Conservation (phyloP, 225 moss, liverwort and hornwort genomes). For the Asterella californica region DNA sequence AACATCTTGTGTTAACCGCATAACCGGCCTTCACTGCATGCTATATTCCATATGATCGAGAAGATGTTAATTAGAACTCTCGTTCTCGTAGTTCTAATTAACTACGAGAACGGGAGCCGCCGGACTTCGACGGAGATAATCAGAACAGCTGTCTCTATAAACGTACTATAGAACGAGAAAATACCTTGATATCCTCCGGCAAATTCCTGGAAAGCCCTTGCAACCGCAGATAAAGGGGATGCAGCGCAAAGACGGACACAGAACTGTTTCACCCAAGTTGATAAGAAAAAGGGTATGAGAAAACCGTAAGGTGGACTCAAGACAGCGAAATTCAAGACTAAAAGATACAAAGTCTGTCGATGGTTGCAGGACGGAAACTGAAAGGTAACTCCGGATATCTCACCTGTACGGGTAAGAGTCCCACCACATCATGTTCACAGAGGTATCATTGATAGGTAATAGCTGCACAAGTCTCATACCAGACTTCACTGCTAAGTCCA, state of each 20-base stretch:
- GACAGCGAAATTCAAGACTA: background rate
- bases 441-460: slow-evolving; percentile 87
- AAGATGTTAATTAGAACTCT: background rate
- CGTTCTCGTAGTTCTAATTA: too few relatives aligned
- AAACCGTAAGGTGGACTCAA: background rate
- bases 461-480: slow-evolving; percentile 85
- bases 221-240: slow-evolving; percentile 82
- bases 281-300: background rate
- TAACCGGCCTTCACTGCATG: background rate
- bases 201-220: slow-evolving; percentile 63
- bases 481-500: slow-evolving; percentile 66
- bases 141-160: background rate
- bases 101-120: too few relatives aligned
- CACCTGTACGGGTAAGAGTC: slow-evolving; percentile 96
- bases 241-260: slow-evolving; percentile 86
- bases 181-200: slow-evolving; percentile 66
- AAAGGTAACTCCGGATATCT: background rate
- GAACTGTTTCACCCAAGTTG: slow-evolving; percentile 53
- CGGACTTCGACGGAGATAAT: background rate
- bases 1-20: background rate
- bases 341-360: background rate
- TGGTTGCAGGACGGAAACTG: background rate
- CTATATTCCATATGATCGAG: background rate
- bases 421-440: slow-evolving; percentile 98
- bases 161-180: too few relatives aligned